Base-by-base conservation (phyloP, 2,329 filamentous ascomycete species). In the Tricladium varicosporioides region DNA sequence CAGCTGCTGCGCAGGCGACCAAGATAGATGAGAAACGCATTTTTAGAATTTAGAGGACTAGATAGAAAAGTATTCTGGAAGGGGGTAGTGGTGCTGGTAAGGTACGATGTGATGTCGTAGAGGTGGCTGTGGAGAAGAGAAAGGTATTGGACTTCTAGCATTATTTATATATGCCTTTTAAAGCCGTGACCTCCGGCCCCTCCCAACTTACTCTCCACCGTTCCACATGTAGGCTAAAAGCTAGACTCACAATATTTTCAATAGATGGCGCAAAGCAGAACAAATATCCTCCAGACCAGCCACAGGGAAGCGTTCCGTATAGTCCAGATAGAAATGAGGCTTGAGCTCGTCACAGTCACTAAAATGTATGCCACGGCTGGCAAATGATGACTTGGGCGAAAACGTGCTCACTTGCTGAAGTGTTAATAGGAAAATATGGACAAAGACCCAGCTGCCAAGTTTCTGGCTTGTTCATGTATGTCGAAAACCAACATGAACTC, bases 11-110 rank as follows among this genome's bases (percentile, higher is more conserved):
- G 22, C 49, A 36, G 8, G 57, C 51, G 5, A 60, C 47, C 53
- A 63, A 49, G 50, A 60, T 9, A 42, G 51, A 54, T 49, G 60
- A 60, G 54, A 62, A 18, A 48, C 51, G 60, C 61, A 63, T 63
- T 4, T 48, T 60, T 11, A 40, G 10, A n/a, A 10, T 4, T 13
- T 40, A 46, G 44, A 42, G 27, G 42, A 18, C 47, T 18, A 22
- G 14, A 19, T 15, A 5, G 31, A 27, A 27, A 7, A 7, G 22
- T 27, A 7, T 3, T 27, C 22, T 27, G 22, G 22, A 27, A 27
- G 22, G 7, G 22, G 7, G 22, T 27, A 27, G 22, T 27, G 3
- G 22, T 27, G 22, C 22, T 27, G 22, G 22, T 27, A 27, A 27
- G 22, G 22, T 27, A 27, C 3, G 22, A 27, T 27, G 22, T 27